Base-by-base conservation (phyloP, 257 asterid genomes). In the Salvia rosmarinus region DNA sequence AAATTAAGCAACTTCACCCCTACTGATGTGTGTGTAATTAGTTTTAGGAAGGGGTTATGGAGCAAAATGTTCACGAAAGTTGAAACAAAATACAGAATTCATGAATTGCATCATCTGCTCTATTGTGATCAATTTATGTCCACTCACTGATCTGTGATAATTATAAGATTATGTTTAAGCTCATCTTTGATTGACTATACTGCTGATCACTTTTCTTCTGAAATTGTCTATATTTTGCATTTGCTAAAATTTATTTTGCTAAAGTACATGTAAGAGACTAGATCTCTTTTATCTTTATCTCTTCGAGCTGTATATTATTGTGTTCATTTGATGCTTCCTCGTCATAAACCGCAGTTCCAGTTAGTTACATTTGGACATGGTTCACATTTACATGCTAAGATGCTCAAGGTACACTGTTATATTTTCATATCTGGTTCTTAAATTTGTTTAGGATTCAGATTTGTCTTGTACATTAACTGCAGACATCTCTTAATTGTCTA, bases 381-480 rank as follows among this genome's bases (percentile, higher is more conserved):
- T 67, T 58, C 3, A 68, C 28, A 47, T 46, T 68, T 57, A 49
- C 68, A 42, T 46, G 40, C 44, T 37, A 40, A 46, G 30, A 64
- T 61, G 42, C 71, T 42, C 34, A 11, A 30, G 25, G 16, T 73
- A 34, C 55, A 25, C 40, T 8, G 20, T 39, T 39, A 5, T 55
- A 13, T 39, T 68, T 37, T 80, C 28, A 30, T 73, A 59, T 70
- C 32, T 56, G 75, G 75, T 21, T 85, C 82, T 72, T 75, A 73
- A 77, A 76, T 79, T 74, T 64, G 85, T 61, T 66, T 85, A 83
- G 89, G 90, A 80, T 75, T 62, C 79, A 61, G 68, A 43, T 75
- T 83, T 80, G 79, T 77, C 82, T 80, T 82, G 85, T 82, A 74
- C 83, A 52, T 79, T 81, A 79, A 88, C 78, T 86, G 88, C 92